A percentile compares a stretch with the other conserved stretches of the same genome.
Conservation (phyloP, 169 alveolate genomes). For the Plasmodium relictum region DNA sequence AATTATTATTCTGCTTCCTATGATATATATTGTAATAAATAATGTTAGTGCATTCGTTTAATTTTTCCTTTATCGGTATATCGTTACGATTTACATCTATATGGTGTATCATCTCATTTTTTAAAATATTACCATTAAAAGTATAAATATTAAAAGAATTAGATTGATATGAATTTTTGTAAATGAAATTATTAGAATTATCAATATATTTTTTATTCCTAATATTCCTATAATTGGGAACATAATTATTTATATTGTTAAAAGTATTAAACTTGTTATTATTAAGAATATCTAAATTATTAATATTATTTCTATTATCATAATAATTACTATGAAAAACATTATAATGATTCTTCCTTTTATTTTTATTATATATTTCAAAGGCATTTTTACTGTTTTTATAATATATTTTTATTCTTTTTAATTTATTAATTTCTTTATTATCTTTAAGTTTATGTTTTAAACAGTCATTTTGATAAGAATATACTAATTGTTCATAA, state of each 20-base stretch:
- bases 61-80: neutral
- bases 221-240: neutral
- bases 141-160: neutral
- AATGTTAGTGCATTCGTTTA: neutral
- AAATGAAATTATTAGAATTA: neutral
- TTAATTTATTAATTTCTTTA: neutral
- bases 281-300: neutral
- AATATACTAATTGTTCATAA: neutral
- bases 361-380: neutral
- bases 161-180: neutral
- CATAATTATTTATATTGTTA: neutral
- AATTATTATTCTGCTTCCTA: neutral
- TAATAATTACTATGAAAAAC: neutral
- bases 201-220: conserved; percentile 3
- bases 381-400: neutral
- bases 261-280: neutral
- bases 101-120: neutral
- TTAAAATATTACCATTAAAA: neutral
- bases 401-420: neutral
- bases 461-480: neutral
- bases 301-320: neutral
- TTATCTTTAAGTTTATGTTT: neutral
- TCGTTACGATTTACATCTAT: neutral
- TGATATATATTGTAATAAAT: neutral
- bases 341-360: neutral